Conservation (phyloP, 495 filamentous ascomycete species). For the Aspergillus bertholletiae region DNA sequence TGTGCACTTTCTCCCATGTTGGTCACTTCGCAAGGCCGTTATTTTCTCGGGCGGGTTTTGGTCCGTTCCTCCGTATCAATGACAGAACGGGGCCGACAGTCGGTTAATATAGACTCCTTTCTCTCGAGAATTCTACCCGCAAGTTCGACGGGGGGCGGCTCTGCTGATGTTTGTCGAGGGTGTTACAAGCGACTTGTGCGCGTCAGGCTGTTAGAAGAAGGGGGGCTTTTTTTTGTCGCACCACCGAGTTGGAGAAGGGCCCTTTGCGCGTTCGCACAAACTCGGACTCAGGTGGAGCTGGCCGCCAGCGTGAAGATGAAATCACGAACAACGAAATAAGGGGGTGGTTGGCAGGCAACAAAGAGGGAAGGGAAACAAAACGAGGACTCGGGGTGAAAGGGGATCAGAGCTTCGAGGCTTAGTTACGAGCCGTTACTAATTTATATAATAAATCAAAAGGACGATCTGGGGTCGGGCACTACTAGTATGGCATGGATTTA, state of each 20-base stretch:
- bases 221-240: neutral
- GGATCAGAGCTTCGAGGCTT: neutral
- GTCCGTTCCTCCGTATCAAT: neutral
- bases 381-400: neutral
- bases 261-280: neutral
- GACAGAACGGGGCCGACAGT: neutral
- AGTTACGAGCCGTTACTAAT: neutral
- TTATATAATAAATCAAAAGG: neutral
- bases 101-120: neutral
- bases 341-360: neutral
- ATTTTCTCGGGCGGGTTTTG: neutral
- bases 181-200: conserved; percentile 15
- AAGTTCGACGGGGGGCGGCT: neutral
- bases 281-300: neutral
- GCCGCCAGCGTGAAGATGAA: neutral
- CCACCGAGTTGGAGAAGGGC: neutral
- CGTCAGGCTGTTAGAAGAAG: conserved; percentile 6
- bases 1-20: conserved; percentile 37
- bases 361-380: neutral
- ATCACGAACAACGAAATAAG: neutral
- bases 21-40: neutral
- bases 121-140: neutral
- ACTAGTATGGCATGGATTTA: too few species aligned
- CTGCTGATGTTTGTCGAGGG: conserved; percentile 8
- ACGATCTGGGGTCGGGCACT: conserved; percentile 2